Conservation (phyloP, 371 early-diverging fungal species). For the Zychaea mexicana region DNA sequence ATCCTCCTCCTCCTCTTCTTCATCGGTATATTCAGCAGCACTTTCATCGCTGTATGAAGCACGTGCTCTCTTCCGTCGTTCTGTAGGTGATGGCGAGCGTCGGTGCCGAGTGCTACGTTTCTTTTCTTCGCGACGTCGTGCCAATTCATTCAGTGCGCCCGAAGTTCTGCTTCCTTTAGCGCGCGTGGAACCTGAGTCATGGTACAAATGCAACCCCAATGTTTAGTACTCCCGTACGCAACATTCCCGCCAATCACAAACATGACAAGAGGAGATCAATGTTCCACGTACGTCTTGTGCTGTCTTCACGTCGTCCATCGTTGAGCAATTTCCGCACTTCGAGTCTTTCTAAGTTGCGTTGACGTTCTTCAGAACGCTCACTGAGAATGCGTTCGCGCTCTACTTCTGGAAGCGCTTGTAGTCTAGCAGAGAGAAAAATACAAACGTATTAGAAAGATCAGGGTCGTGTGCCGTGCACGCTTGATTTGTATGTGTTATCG, state of each 20-base stretch:
- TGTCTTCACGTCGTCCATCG: conserved; percentile 58
- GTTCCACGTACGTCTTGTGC: conserved; percentile 59
- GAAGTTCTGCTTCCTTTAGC: conserved; percentile 55
- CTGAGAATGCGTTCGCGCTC: conserved; percentile 78
- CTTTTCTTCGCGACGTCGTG: conserved; percentile 58
- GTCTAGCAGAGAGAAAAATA: too few relatives aligned
- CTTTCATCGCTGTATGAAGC: conserved; percentile 32
- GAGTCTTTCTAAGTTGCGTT: conserved; percentile 55
- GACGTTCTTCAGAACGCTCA: conserved; percentile 75
- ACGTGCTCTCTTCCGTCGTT: conserved; percentile 36
- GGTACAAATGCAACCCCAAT: too few relatives aligned
- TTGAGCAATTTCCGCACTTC: conserved; percentile 61
- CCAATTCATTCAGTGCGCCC: conserved; percentile 55
- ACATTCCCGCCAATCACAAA: too few relatives aligned
- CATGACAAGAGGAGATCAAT: not conserved
- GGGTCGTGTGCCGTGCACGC: too few relatives aligned
- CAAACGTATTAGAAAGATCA: too few relatives aligned
- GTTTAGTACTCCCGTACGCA: too few relatives aligned
- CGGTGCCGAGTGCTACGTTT: conserved; percentile 34
- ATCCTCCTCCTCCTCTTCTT: conserved; percentile 29
- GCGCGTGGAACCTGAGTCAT: conserved; percentile 64
- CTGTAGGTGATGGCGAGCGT: conserved; percentile 30
- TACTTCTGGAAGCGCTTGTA: conserved; percentile 71
- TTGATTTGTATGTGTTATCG: too few relatives aligned
- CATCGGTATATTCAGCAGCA: conserved; percentile 39